Evolutionary conservation across 2,329 filamentous ascomycete genomes (phyloP).

Genomic region (Aspergillus ibericus): DNA sequence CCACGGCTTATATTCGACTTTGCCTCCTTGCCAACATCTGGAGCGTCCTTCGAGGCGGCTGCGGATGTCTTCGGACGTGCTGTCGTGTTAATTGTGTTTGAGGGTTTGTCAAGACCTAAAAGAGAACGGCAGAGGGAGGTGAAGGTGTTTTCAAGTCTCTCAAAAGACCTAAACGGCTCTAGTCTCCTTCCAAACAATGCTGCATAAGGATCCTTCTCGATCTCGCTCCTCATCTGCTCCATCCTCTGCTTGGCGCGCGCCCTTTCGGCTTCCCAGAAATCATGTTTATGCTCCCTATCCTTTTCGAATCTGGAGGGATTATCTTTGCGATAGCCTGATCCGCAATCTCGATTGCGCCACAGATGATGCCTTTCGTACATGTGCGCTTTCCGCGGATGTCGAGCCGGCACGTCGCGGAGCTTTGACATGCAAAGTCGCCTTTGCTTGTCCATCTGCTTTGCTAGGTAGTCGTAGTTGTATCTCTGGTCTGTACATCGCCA

Average conservation of each 20-base stretch:
- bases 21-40: not conserved
- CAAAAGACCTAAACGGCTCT: conserved; percentile 22
- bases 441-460: conserved; percentile 6
- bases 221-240: conserved; percentile 35
- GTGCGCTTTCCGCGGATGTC: conserved; percentile 3
- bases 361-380: conserved; percentile 8
- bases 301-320: not conserved
- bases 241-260: conserved; percentile 32
- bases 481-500: conserved; percentile 8
- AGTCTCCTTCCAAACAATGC: conserved; percentile 42
- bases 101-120: conserved; percentile 18
- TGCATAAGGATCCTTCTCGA: conserved; percentile 40
- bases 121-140: conserved; percentile 34
- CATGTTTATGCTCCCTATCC: not conserved
- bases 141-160: conserved; percentile 26
- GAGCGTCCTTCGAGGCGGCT: not conserved
- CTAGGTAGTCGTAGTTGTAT: not conserved
- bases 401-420: not conserved
- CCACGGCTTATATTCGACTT: conserved; percentile 5
- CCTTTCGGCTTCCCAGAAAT: conserved; percentile 24
- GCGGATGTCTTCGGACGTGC: not conserved
- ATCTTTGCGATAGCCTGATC: conserved; percentile 4
- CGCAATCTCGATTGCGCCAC: conserved; percentile 20
- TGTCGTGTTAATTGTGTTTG: not conserved
- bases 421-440: not conserved